Percentiles rank a stretch among this genome's conserved stretches.
Conservation (phyloP, 768 basidiomycete genomes). For the Lactifluus echinatus region DNA sequence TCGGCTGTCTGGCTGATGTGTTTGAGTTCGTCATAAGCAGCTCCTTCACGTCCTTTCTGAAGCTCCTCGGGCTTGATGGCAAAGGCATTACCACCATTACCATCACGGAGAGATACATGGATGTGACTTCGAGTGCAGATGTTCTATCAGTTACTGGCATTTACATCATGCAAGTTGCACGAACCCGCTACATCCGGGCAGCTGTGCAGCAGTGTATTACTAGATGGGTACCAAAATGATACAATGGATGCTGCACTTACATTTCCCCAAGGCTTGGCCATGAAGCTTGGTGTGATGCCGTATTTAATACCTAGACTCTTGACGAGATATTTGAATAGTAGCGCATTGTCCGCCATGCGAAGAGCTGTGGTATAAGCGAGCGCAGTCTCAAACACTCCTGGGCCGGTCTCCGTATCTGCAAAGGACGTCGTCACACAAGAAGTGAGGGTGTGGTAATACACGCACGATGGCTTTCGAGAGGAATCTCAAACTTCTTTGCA, state of each 20-base stretch:
- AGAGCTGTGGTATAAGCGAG: constrained; percentile 72
- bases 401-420: constrained; percentile 86
- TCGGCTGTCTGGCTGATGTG: constrained; percentile 79
- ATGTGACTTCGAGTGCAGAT: constrained; percentile 51
- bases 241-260: constrained; percentile 31
- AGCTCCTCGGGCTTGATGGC: constrained; percentile 56
- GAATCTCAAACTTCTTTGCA: constrained; percentile 60
- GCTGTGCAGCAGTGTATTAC: constrained; percentile 34
- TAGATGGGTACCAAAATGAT: background rate
- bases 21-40: constrained; percentile 73
- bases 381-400: constrained; percentile 82
- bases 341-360: constrained; percentile 86
- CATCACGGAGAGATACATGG: constrained; percentile 78
- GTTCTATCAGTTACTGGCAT: background rate
- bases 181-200: constrained; percentile 93
- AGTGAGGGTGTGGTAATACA: background rate
- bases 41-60: constrained; percentile 54
- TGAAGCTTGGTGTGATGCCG: constrained; percentile 89
- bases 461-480: constrained; percentile 80
- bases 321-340: constrained; percentile 85
- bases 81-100: constrained; percentile 68
- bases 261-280: constrained; percentile 96
- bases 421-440: background rate
- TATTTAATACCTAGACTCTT: constrained; percentile 89
- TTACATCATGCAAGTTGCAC: constrained; percentile 18